These are phyloP conservation scores for Solanum bulbocastanum DNA, from an alignment of 257 asterid species.

Conservation along the genomic window DNA sequence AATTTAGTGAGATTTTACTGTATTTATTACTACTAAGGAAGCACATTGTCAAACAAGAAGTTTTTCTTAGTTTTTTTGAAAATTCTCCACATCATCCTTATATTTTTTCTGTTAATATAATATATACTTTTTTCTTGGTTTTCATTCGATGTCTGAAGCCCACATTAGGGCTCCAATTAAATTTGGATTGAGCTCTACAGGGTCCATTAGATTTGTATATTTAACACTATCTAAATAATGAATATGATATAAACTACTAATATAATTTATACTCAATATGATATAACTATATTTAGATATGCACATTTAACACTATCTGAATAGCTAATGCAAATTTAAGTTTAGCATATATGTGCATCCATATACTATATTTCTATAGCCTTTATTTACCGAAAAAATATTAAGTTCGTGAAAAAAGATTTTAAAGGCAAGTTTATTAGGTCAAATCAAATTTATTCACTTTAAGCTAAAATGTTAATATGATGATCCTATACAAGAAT, in stretches of 20 bases:
- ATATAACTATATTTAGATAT: too few species aligned
- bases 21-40: too few species aligned
- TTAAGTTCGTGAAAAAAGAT: neutral
- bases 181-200: too few species aligned
- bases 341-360: neutral
- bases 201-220: neutral
- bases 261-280: neutral
- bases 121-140: too few species aligned
- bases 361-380: neutral
- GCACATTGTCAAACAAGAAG: too few species aligned
- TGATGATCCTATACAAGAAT: neutral
- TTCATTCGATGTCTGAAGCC: too few species aligned
- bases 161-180: too few species aligned
- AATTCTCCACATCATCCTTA: neutral
- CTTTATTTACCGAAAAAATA: too few species aligned
- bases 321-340: neutral
- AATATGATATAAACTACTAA: neutral
- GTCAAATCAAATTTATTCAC: neutral
- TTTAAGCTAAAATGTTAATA: too few species aligned
- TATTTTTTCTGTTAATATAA: neutral
- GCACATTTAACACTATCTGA: neutral
- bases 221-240: neutral
- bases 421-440: too few species aligned
- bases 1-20: too few species aligned
- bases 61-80: too few species aligned